Evolutionary conservation across 176 grass and related monocot genomes (phyloP).

Genomic region (Carex scoparia): DNA sequence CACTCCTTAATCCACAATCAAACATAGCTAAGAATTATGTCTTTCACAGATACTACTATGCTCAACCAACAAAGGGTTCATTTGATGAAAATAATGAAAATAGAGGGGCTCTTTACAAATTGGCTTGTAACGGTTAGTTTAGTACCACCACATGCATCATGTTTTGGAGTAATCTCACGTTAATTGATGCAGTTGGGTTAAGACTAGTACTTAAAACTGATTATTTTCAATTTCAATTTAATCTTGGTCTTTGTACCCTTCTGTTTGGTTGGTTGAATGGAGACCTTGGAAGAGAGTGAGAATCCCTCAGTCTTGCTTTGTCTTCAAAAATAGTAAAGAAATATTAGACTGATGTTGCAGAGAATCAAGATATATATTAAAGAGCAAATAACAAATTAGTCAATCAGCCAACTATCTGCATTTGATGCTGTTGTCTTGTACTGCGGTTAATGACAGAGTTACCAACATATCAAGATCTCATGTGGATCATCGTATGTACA

Average conservation of each 20-base stretch:
- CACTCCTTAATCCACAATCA: too few species aligned
- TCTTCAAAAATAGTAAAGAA: not conserved
- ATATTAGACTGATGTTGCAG: not conserved
- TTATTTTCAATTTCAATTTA: not conserved
- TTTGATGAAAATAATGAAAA: not conserved
- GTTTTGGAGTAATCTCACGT: conserved; percentile 20
- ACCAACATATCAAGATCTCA: not conserved
- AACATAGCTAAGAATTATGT: too few species aligned
- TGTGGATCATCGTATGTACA: not conserved
- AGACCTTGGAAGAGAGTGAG: conserved; percentile 4
- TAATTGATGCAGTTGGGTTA: conserved; percentile 25
- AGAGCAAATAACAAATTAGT: conserved; percentile 11
- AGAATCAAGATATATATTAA: not conserved
- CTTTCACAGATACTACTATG: too few species aligned
- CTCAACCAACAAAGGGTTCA: not conserved
- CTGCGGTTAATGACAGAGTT: not conserved
- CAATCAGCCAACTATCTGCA: conserved; percentile 10
- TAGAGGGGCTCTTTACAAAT: not conserved
- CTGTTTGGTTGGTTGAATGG: conserved; percentile 10
- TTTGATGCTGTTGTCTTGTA: not conserved
- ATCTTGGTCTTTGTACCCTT: conserved; percentile 26
- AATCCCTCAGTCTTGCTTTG: conserved; percentile 1
- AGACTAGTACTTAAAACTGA: not conserved
- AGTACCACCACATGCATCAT: conserved; percentile 10
- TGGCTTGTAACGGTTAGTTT: conserved; percentile 4